phyloP scores from a whole-genome alignment of 768 basidiomycete species.

The Podaxis pistillaris region DNA sequence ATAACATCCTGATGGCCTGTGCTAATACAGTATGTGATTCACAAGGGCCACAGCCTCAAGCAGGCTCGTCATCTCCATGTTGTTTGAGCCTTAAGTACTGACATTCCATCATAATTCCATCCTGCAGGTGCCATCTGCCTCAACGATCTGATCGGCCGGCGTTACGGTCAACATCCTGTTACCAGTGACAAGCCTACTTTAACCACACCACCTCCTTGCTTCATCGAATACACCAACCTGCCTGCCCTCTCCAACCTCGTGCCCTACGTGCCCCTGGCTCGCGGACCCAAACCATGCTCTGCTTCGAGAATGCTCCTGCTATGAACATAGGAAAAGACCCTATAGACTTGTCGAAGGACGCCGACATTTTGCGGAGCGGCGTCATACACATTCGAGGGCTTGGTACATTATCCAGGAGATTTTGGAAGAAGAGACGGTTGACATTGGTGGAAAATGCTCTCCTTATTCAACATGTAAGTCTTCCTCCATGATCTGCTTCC shows the following conservation, averaged over 20 bases:
- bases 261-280: constrained; percentile 10
- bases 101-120: constrained; percentile 6
- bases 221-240: constrained; percentile 11
- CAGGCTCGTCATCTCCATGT: constrained; percentile 7
- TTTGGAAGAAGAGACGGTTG: constrained; percentile 11
- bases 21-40: constrained; percentile 10
- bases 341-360: constrained; percentile 12
- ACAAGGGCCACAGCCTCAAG: constrained; percentile 15
- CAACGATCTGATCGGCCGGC: constrained; percentile 16
- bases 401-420: constrained; percentile 6
- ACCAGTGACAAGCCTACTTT: constrained; percentile 13
- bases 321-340: constrained; percentile 13
- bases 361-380: constrained; percentile 7
- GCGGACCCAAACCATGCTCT: constrained; percentile 10
- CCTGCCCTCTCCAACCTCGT: constrained; percentile 10
- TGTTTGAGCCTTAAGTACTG: constrained; percentile 7
- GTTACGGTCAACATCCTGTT: neutral
- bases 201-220: constrained; percentile 14
- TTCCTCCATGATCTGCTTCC: neutral
- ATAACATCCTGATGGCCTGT: constrained; percentile 5
- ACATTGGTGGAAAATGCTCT: constrained; percentile 15
- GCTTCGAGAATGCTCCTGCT: constrained; percentile 13
- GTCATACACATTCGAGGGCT: constrained; percentile 8
- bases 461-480: constrained; percentile 13
- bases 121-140: constrained; percentile 8